These are phyloP conservation scores for Schizonepeta tenuifolia DNA, from an alignment of 257 asterid species.

Conservation along the genomic window DNA sequence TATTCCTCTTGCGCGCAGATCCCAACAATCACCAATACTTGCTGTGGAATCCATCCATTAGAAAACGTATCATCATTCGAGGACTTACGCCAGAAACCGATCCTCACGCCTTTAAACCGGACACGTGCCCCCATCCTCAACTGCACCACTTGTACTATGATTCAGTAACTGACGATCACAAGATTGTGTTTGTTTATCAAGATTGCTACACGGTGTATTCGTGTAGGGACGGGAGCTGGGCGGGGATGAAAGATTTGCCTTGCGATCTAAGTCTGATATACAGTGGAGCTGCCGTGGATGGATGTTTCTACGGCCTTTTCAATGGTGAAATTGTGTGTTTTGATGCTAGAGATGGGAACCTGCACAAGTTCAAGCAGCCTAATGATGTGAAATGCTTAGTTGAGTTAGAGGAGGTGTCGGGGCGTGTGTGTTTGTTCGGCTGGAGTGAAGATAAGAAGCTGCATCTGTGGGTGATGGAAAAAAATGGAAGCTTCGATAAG, in stretches of 20 bases:
- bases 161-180: not conserved
- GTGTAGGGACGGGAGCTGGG: not conserved
- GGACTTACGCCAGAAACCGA: no score
- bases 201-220: not conserved
- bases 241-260: not conserved
- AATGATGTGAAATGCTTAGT: not conserved
- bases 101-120: no score
- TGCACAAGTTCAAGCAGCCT: not conserved
- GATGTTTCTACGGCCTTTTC: not conserved
- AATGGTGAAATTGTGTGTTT: not conserved
- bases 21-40: no score
- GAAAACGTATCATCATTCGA: no score
- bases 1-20: no score
- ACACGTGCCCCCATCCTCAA: not conserved
- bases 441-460: not conserved
- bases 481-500: not conserved
- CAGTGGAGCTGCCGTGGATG: not conserved
- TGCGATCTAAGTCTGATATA: no score
- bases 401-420: not conserved
- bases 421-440: not conserved
- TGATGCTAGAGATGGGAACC: not conserved
- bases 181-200: not conserved
- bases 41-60: no score
- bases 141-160: not conserved
- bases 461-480: not conserved